Evolutionary conservation across 1,139 yeast species (phyloP), one percentile per base, ranked within the genome.

Genomic region (Taphrina deformans): DNA sequence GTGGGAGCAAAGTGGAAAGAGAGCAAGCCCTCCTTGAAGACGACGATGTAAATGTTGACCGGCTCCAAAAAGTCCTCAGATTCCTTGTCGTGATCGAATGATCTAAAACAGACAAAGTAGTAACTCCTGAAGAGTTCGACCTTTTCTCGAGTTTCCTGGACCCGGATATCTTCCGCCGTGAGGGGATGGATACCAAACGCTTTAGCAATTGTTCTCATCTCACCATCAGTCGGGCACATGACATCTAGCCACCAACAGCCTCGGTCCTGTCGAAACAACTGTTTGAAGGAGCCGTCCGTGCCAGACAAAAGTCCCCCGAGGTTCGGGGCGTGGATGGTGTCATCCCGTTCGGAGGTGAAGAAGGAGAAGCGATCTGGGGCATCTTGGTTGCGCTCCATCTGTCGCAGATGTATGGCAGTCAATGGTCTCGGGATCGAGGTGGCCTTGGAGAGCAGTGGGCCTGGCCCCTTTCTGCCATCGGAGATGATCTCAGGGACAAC

Each of bases 291-390:
- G 1, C 85, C 88, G 16, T 35, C 35, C 3, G 63, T 12, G 1
- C 86, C 85, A 21, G 79, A 79, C 3, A 88, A 83, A 67, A 92
- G 78, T 0, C 93, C 83, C 2, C 95, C 88, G 50, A 92, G 80
- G 73, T 90, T 96, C 1, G 96, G 87, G 0, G 96, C 88, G 76
- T 92, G 97, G 18, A 89, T 82, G 0, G 98, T 93, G 72, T 88
- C 96, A 67, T 90, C 97, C 9, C 85, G 79, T 66, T 87, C 90
- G 0, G 95, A 84, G 50, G 86, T 84, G 75, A 90, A 92, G 74
- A 89, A 89, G 40, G 95, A 84, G 75, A 88, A 92, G 66, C 98
- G 78, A 70, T 88, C 92, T 18, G 91, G 90, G 69, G 66, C 70
- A 29, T 70, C 58, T 18, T 33, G 38, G 18, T 55, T 65, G 6